Evolutionary conservation across 169 alveolate genomes (phyloP).

Genomic region (Sarcocystis neurona): DNA sequence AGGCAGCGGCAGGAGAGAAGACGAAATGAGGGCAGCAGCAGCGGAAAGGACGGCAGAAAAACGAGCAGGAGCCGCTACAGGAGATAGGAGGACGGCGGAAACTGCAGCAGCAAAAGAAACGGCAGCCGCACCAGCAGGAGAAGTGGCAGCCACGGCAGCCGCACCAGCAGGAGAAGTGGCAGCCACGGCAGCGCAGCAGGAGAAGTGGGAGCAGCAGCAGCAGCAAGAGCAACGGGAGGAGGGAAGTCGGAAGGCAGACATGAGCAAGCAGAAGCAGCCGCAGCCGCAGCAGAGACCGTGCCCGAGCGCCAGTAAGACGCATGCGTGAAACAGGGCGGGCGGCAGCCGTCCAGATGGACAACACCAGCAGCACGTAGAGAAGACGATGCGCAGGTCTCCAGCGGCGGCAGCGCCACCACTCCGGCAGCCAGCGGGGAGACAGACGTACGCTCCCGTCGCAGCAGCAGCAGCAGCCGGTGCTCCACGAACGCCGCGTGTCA

Average conservation of each 20-base stretch:
- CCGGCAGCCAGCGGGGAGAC: too few relatives aligned
- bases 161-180: not conserved
- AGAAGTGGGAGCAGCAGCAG: slow-evolving; percentile 6
- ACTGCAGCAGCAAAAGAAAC: not conserved
- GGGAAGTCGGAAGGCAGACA: slow-evolving; percentile 20
- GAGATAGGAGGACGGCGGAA: not conserved
- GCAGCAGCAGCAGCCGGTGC: too few relatives aligned
- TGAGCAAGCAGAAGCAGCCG: too few relatives aligned
- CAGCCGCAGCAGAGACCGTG: too few relatives aligned
- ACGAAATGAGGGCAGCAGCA: not conserved
- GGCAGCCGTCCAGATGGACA: too few relatives aligned
- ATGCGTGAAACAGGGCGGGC: too few relatives aligned
- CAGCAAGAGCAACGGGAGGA: not conserved
- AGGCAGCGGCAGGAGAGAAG: not conserved
- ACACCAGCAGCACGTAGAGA: too few relatives aligned
- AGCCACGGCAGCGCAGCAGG: not conserved
- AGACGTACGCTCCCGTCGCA: too few relatives aligned
- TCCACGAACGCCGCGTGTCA: too few relatives aligned
- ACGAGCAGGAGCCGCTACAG: not conserved
- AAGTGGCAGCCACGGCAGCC: not conserved
- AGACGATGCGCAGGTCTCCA: too few relatives aligned
- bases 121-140: slow-evolving; percentile 24
- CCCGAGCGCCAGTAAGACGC: too few relatives aligned
- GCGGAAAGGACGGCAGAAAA: not conserved
- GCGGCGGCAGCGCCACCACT: too few relatives aligned